Evolutionary conservation across 345 rosid genomes (phyloP).

Genomic region (Eutrema yunnanense): DNA sequence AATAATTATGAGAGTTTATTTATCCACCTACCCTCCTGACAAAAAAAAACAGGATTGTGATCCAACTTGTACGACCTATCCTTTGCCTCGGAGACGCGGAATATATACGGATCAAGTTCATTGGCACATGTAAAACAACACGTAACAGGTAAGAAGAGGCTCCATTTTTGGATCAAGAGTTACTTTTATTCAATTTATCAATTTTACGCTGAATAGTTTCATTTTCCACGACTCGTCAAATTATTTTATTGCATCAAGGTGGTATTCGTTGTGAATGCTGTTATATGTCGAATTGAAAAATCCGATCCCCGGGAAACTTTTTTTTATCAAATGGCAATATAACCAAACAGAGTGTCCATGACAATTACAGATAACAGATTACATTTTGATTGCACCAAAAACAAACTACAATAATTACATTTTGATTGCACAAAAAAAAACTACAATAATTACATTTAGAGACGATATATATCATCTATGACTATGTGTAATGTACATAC

Average conservation of each 20-base stretch:
- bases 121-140: not conserved
- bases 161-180: not conserved
- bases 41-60: not conserved
- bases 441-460: not conserved
- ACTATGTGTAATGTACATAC: not conserved
- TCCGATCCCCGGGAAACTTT: not conserved
- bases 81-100: not conserved
- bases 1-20: not conserved
- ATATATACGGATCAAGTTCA: not conserved
- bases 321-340: too few species aligned
- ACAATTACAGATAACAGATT: not conserved
- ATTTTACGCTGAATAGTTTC: not conserved
- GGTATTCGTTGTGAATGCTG: not conserved
- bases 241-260: not conserved
- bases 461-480: not conserved
- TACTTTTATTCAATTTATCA: not conserved
- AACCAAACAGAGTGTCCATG: not conserved
- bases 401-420: not conserved
- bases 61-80: not conserved
- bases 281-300: not conserved
- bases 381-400: not conserved
- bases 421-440: not conserved
- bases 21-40: not conserved
- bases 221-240: not conserved
- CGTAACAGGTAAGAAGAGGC: not conserved